phyloP scores from a whole-genome alignment of 1,139 yeast species.

The Geotrichum reessii region DNA sequence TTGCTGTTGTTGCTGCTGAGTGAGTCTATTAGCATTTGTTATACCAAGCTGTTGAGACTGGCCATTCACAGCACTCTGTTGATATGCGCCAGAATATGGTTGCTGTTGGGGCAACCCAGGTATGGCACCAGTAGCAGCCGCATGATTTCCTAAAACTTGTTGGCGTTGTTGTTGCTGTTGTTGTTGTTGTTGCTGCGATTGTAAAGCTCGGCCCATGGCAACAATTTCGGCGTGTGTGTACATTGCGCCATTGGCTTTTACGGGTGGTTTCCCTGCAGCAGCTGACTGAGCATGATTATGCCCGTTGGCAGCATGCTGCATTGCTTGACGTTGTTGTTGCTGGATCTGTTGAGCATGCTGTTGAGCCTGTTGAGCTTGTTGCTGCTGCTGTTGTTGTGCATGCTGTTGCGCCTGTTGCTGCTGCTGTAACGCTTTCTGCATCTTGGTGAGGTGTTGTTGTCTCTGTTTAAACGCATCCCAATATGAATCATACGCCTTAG shows the following conservation, averaged over 20 bases:
- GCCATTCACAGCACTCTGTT: background rate
- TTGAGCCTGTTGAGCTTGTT: conserved; percentile 25
- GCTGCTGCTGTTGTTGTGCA: conserved; percentile 29
- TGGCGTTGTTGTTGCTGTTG: background rate
- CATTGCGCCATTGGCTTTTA: background rate
- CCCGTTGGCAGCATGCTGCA: background rate
- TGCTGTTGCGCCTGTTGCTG: conserved; percentile 27
- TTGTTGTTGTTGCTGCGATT: background rate
- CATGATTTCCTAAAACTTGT: background rate
- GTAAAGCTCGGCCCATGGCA: background rate
- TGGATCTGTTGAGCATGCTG: conserved; percentile 4
- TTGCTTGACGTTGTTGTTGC: conserved; percentile 16
- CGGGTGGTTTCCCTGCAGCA: background rate
- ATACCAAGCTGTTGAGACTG: background rate
- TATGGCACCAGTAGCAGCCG: background rate
- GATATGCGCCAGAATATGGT: background rate
- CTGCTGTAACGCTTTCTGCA: conserved; percentile 29
- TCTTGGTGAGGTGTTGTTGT: conserved; percentile 25
- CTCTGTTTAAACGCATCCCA: conserved; percentile 41
- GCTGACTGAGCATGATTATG: background rate
- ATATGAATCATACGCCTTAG: conserved; percentile 73
- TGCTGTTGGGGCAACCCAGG: background rate
- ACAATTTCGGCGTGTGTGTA: background rate
- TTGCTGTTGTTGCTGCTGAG: background rate
- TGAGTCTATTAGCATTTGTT: background rate